Evolutionary conservation across 345 rosid species (phyloP).

Genomic region (Euphorbia tirucalli): DNA sequence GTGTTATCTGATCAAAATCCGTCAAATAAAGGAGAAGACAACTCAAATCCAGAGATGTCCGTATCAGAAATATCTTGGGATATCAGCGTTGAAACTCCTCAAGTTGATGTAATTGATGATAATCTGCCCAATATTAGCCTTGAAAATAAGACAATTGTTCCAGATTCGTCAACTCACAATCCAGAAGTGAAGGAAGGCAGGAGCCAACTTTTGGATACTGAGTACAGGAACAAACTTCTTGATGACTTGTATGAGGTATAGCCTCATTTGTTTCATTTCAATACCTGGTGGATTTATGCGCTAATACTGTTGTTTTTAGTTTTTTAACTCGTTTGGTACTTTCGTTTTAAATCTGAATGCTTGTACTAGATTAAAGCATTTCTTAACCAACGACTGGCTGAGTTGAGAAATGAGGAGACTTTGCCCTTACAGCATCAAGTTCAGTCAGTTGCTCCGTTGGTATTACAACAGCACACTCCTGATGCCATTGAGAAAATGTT

Average conservation of each 20-base stretch:
- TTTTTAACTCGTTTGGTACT: not conserved
- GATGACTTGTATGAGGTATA: constrained; percentile 93
- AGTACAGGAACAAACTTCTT: constrained; percentile 83
- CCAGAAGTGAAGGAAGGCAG: constrained; percentile 47
- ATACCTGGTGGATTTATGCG: not conserved
- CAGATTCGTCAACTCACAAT: constrained; percentile 36
- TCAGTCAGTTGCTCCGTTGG: constrained; percentile 86
- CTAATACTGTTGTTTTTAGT: not conserved
- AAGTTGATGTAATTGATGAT: constrained; percentile 61
- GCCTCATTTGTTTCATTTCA: not conserved
- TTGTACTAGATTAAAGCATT: constrained; percentile 74
- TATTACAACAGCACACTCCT: constrained; percentile 80
- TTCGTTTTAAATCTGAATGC: constrained; percentile 1
- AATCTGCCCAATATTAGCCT: constrained; percentile 31
- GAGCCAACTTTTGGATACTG: constrained; percentile 85
- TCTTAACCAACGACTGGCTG: constrained; percentile 69
- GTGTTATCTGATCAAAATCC: constrained; percentile 33
- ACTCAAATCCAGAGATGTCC: constrained; percentile 37
- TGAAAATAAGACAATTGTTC: constrained; percentile 37
- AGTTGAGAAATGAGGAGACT: constrained; percentile 70
- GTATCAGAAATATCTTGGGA: constrained; percentile 83
- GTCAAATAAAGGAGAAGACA: constrained; percentile 35
- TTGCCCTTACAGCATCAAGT: constrained; percentile 88
- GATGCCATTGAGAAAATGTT: constrained; percentile 75
- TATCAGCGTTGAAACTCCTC: constrained; percentile 86